Evolutionary conservation across 768 basidiomycete genomes (phyloP), one percentile per base, ranked within the genome.

Genomic region (Pisolithus tinctorius): DNA sequence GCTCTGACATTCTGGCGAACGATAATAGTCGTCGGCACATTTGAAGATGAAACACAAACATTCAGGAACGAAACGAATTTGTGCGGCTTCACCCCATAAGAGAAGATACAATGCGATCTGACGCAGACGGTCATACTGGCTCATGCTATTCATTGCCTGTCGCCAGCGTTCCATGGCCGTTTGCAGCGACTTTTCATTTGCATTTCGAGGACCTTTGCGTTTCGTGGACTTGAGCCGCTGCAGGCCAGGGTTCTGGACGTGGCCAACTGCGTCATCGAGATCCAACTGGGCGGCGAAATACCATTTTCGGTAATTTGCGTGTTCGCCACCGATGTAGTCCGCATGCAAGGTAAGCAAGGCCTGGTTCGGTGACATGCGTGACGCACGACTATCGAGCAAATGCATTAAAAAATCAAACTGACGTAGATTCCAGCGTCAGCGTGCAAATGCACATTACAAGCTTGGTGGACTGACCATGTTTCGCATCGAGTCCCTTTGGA

Each of bases 41-140:
- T 99, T 99, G 86, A 99, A 99, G 71, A 99, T 96, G 78, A 97
- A 99, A 72, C 93, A 97, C 43, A 99, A 73, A 61, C 92, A 94
- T 67, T 99, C 96, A 2, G 96, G 95, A 13, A 91, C 79, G 69
- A 97, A 98, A 13, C 96, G 86, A 38, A 98, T 93, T 63, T 97
- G 93, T 11, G 96, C 95, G 0, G 92, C 94, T 69, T 99, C 96
- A 50, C 95, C 96, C 96, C 96, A 99, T 56, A 91, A 90, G 26
- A 99, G 80, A 26, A 98, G 80, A 66, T 88, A 98, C 4, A 99
- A 79, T 0, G 96, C 96, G 58, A 99, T 85, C 70, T 99, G 96
- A 30, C 96, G 81, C 49, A 98, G 82, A 47, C 96, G 84, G 65
- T 99, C 96, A 66, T 99, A 99, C 62, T 94, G 90, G 60, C 86